phyloP scores from a whole-genome alignment of 2,329 filamentous ascomycete genomes.

The Nakataea oryzae region DNA sequence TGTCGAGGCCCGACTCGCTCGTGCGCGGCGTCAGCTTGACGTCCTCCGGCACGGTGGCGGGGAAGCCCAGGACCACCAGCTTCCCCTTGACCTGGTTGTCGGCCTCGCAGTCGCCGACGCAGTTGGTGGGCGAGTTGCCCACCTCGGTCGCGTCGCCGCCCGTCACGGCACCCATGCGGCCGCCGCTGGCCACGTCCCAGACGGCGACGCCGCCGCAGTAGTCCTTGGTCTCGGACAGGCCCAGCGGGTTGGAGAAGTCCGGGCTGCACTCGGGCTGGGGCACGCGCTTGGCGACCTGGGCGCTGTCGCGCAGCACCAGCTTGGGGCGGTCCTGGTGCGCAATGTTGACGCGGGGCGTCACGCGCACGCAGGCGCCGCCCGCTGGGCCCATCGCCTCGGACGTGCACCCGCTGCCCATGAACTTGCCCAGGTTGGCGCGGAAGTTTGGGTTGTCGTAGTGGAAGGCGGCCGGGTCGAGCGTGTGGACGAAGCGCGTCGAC shows the following conservation, averaged over 20 bases:
- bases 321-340: neutral
- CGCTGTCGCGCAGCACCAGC: conserved; percentile 1
- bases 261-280: neutral
- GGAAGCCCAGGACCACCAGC: neutral
- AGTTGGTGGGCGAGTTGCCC: neutral
- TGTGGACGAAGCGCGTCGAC: neutral
- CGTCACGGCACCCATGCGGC: neutral
- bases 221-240: neutral
- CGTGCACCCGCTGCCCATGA: neutral
- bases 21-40: neutral
- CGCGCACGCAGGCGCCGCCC: neutral
- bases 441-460: conserved; percentile 1
- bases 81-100: neutral
- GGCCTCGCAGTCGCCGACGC: neutral
- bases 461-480: neutral
- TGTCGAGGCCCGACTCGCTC: neutral
- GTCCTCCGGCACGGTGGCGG: neutral
- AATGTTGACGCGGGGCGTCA: neutral
- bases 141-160: neutral
- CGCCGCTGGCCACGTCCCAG: conserved; percentile 1
- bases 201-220: neutral
- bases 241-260: neutral
- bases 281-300: neutral
- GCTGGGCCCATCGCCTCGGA: neutral
- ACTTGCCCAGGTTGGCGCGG: conserved; percentile 1